A percentile compares a stretch with the other conserved stretches of the same genome.
Evolutionary conservation across 441 rosid species (phyloP).

Genomic region (Biscutella laevigata): DNA sequence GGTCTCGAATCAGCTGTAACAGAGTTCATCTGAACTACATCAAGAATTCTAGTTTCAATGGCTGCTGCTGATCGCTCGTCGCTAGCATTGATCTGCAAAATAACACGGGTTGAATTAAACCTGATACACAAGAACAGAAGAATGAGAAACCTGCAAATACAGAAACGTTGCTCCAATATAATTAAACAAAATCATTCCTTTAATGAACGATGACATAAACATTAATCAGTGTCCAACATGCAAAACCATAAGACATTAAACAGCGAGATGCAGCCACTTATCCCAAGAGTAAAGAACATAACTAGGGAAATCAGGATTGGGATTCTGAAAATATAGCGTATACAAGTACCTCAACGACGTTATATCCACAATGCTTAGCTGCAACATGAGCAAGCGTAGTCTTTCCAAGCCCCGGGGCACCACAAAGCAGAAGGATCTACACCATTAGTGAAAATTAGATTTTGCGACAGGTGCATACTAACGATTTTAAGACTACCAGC

Average conservation of each 20-base stretch:
- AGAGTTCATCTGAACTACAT: conserved; percentile 96
- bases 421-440: conserved; percentile 96
- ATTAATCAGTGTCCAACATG: neutral
- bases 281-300: neutral
- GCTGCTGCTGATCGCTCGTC: conserved; percentile 85
- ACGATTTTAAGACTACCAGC: neutral
- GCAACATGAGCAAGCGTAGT: conserved; percentile 97
- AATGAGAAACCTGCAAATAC: conserved; percentile 1
- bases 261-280: neutral
- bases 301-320: neutral
- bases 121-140: conserved; percentile 3
- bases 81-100: conserved; percentile 82
- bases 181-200: neutral
- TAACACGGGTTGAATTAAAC: conserved; percentile 16
- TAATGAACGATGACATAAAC: neutral
- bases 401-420: conserved; percentile 99
- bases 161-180: neutral
- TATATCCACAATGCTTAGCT: conserved; percentile 98
- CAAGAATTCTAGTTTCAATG: conserved; percentile 89
- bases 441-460: conserved; percentile 20
- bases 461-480: neutral
- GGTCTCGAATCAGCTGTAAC: conserved; percentile 86
- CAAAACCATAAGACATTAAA: conserved; percentile 2
- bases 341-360: conserved; percentile 74
- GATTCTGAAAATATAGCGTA: conserved; percentile 18